These are phyloP conservation scores for Bruguiera gymnorhiza DNA, from an alignment of 345 rosid genomes.

Conservation along the genomic window DNA sequence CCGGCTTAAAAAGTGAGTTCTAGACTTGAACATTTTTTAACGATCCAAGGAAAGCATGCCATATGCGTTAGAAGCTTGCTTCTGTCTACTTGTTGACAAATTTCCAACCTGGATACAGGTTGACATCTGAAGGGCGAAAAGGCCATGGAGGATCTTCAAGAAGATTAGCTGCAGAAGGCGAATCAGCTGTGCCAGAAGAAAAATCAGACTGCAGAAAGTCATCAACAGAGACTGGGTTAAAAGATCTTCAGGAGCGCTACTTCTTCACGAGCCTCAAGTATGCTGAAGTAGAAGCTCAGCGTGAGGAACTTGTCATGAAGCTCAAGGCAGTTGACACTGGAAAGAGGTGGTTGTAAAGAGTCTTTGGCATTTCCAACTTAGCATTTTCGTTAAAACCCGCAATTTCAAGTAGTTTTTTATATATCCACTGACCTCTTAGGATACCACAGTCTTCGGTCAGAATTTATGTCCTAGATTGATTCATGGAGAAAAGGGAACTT, in stretches of 20 bases:
- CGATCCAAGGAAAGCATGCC: too few relatives aligned
- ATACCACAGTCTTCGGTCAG: too few relatives aligned
- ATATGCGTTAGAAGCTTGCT: too few relatives aligned
- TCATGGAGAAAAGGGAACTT: too few relatives aligned
- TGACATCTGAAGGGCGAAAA: slow-evolving; percentile 26
- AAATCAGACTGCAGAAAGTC: slow-evolving; percentile 45
- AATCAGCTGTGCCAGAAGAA: slow-evolving; percentile 38
- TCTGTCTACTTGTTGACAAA: background rate
- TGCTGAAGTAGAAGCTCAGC: slow-evolving; percentile 57
- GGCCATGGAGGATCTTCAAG: slow-evolving; percentile 24
- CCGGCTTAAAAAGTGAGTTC: slow-evolving; percentile 33
- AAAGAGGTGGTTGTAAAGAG: slow-evolving; percentile 39
- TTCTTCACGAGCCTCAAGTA: slow-evolving; percentile 57
- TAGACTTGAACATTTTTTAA: too few relatives aligned
- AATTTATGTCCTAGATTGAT: too few relatives aligned
- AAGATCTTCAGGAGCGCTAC: slow-evolving; percentile 50
- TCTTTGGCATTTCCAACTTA: background rate
- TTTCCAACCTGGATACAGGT: slow-evolving; percentile 17
- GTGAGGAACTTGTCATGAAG: slow-evolving; percentile 61
- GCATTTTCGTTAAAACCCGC: background rate
- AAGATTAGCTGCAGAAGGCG: slow-evolving; percentile 33
- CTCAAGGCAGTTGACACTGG: slow-evolving; percentile 38
- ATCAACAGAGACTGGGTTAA: slow-evolving; percentile 48
- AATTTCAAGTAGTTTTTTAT: too few relatives aligned
- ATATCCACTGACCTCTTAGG: too few relatives aligned